Base-by-base conservation (phyloP, 2,329 filamentous ascomycete genomes). In the Aureobasidium sp. region DNA sequence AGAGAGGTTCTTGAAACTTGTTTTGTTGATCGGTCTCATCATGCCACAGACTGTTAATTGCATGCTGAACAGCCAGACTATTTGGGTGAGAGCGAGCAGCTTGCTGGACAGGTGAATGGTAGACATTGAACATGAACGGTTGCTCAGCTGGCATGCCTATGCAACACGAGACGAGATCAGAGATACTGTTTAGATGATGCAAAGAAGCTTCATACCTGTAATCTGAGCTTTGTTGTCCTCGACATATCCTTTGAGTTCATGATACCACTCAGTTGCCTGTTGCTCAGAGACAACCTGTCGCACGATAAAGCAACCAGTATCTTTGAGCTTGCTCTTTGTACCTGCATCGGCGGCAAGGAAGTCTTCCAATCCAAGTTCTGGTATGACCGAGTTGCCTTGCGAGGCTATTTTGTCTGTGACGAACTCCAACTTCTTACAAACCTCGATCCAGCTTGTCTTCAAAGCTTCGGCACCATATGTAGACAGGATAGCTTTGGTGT, bases 321-420 rank as follows among this genome's bases (percentile, higher is more conserved):
- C 44, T n/a, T 60, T 60, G 17, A 60, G 56, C 39, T 27, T 39
- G 12, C 11, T 11, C 17, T 49, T 60, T 3, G 25, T 34, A 9
- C 1, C 15, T 15, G 17, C 7, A 14, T 48, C 31, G 9, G 34
- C 42, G 27, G 34, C n/a, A 3, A 49, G 22, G 20, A 60, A 60
- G n/a, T 48, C 56, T 37, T 60, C 44, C 14, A 60, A 7, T 7
- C 20, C 44, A 17, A 60, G 17, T n/a, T 41, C 45, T 22, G 61
- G 55, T 45, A 59, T 52, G 6, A 57, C 41, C 12, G 25, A 37
- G 29, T 42, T 48, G 20, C 36, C 44, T 6, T 42, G 41, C 17
- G 15, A 51, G 25, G 25, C 39, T 20, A 63, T 60, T 2, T 31
- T 65, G 11, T 52, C 67, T 60, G 75, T 76, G 63, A 52, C 17